A percentile compares a stretch with the other conserved stretches of the same genome.
Evolutionary conservation across 352 stramenopile species (phyloP).

Genomic region (Phytophthora lateralis): DNA sequence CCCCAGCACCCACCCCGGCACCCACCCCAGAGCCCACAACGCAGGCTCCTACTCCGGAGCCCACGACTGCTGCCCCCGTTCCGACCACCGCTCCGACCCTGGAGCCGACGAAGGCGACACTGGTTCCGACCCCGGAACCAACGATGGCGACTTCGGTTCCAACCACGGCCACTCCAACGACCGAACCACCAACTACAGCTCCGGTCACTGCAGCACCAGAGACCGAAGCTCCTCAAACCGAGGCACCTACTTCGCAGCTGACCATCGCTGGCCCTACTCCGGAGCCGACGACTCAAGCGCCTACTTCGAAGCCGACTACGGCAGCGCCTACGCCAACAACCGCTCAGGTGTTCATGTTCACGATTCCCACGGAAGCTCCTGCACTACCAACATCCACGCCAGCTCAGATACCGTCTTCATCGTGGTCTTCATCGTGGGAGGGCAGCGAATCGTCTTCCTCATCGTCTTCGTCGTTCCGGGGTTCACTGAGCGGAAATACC

Average conservation of each 20-base stretch:
- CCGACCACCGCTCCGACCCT: background rate
- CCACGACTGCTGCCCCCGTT: background rate
- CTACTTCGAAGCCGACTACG: constrained; percentile 4
- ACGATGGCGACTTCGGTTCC: constrained; percentile 12
- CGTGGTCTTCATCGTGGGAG: constrained; percentile 11
- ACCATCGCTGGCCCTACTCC: background rate
- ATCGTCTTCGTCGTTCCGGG: constrained; percentile 9
- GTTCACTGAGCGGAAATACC: constrained; percentile 9
- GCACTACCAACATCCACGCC: constrained; percentile 1
- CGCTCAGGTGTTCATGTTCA: constrained; percentile 13
- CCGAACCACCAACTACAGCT: background rate
- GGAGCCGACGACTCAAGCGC: constrained; percentile 5
- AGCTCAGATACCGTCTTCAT: constrained; percentile 10
- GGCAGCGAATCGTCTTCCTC: constrained; percentile 13
- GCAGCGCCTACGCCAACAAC: constrained; percentile 2
- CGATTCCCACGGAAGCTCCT: constrained; percentile 4
- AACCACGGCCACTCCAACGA: constrained; percentile 2
- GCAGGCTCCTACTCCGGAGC: too few relatives aligned
- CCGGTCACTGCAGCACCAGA: background rate
- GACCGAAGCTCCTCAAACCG: background rate
- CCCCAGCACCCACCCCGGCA: too few relatives aligned
- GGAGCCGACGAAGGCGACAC: constrained; percentile 2
- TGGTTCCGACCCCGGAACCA: constrained; percentile 1
- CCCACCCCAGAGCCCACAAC: background rate
- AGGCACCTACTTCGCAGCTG: too few relatives aligned